Evolutionary conservation across 805 yeast genomes (phyloP), one percentile per base, ranked within the genome.

Genomic region (Nakazawaea peltata): DNA sequence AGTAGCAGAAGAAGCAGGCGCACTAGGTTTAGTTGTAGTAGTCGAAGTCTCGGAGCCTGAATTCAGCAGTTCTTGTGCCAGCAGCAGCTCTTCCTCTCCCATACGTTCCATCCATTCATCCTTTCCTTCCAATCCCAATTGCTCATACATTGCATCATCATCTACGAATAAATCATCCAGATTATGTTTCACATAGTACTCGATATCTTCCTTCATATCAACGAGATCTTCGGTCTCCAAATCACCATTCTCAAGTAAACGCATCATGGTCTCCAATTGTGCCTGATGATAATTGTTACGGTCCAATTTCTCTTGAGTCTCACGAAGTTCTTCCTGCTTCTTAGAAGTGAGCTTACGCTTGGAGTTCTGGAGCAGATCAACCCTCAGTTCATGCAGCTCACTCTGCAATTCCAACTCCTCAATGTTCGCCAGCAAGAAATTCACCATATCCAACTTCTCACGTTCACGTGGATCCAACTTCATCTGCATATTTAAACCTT

Each of bases 131-230:
- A 88, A 69, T 37, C 80, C 83, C 50, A 92, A 69, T 38, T 80
- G 88, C 47, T 92, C 97, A 58, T 90, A 92, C 44, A 92, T 76
- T 14, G 87, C 87, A 46, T 90, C 97, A 56, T 92, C 95, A 50
- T 87, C 95, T 29, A 90, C 81, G 54, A 88, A 92, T 52, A 92
- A 97, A 6, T 80, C 92, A 38, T 84, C 95, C 58, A 82, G 92
- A 53, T 92, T 92, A 49, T 84, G 84, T 47, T 92, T 97, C 26
- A 92, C 86, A 55, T 86, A 90, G 58, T 92, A 90, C 44, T 74
- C 81, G 57, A 92, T 79, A 57, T 92, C 97, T 32, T 92, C 98
- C 53, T 81, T 79, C 41, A 87, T 73, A 19, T 67, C 76, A 53
- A 80, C 76, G 6, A 92, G 76, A 22, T 73, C 70, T 16, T 84